Evolutionary conservation across 805 yeast genomes (phyloP).

Genomic region (Ogataea zsoltii): DNA sequence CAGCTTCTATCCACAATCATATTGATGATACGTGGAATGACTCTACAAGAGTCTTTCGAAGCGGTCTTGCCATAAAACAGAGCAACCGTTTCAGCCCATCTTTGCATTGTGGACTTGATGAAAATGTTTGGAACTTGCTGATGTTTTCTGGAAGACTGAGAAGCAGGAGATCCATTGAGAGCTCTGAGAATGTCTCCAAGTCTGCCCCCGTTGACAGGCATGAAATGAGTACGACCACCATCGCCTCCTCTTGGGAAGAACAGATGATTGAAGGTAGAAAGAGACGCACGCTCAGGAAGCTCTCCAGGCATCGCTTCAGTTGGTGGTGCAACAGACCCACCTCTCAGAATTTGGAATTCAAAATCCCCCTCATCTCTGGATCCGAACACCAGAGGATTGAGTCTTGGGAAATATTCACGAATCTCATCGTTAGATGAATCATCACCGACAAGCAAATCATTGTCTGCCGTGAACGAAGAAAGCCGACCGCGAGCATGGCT

Average conservation of each 20-base stretch:
- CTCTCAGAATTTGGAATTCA: conserved; percentile 11
- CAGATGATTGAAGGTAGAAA: conserved; percentile 13
- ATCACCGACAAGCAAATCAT: conserved; percentile 13
- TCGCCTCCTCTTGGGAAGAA: conserved; percentile 18
- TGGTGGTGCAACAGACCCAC: conserved; percentile 12
- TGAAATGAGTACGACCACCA: conserved; percentile 12
- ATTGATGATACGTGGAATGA: conserved; percentile 46
- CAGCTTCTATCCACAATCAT: conserved; percentile 51
- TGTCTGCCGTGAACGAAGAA: conserved; percentile 6
- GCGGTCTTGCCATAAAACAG: conserved; percentile 49
- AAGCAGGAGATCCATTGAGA: conserved; percentile 15
- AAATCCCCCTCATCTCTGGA: conserved; percentile 10
- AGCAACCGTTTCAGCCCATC: conserved; percentile 66
- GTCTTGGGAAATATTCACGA: conserved; percentile 12
- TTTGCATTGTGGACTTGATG: conserved; percentile 47
- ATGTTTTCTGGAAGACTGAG: conserved; percentile 12
- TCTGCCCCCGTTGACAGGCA: conserved; percentile 19
- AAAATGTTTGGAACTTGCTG: conserved; percentile 24
- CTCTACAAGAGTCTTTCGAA: conserved; percentile 35
- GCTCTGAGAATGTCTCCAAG: conserved; percentile 22
- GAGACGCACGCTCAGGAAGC: conserved; percentile 9
- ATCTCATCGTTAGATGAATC: conserved; percentile 18
- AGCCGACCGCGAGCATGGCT: conserved; percentile 3
- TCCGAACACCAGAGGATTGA: conserved; percentile 9
- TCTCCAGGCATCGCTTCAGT: conserved; percentile 10